Conservation (phyloP, 257 asterid genomes). For the Capsicum chinense region DNA sequence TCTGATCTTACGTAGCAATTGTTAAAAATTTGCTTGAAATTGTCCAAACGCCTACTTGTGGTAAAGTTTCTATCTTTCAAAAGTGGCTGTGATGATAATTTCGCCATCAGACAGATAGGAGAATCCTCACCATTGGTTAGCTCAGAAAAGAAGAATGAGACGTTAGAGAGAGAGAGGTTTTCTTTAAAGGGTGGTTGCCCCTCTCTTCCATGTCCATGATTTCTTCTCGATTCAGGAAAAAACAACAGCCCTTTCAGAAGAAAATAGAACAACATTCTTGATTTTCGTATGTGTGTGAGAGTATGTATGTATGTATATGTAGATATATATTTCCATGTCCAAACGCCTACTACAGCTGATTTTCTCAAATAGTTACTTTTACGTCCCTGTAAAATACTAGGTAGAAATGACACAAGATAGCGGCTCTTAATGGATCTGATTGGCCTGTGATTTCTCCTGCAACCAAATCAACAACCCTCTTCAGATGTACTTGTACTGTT, state of each 20-base stretch:
- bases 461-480: not conserved
- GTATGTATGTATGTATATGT: not conserved
- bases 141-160: conserved; percentile 7
- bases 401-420: too few species aligned
- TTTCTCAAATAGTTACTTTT: not conserved
- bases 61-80: not conserved
- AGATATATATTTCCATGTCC: not conserved
- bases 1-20: not conserved
- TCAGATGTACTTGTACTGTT: not conserved
- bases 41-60: conserved; percentile 17
- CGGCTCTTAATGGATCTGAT: not conserved
- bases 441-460: not conserved
- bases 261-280: not conserved
- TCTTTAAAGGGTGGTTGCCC: conserved; percentile 22
- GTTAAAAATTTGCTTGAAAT: not conserved
- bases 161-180: not conserved
- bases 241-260: not conserved
- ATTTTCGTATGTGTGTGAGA: too few species aligned
- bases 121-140: not conserved
- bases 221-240: not conserved
- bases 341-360: not conserved
- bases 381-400: not conserved
- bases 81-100: not conserved
- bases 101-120: not conserved
- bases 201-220: not conserved